Evolutionary conservation across 2,329 filamentous ascomycete species (phyloP), one percentile per base, ranked within the genome.

Genomic region (Fonsecaea monophora): DNA sequence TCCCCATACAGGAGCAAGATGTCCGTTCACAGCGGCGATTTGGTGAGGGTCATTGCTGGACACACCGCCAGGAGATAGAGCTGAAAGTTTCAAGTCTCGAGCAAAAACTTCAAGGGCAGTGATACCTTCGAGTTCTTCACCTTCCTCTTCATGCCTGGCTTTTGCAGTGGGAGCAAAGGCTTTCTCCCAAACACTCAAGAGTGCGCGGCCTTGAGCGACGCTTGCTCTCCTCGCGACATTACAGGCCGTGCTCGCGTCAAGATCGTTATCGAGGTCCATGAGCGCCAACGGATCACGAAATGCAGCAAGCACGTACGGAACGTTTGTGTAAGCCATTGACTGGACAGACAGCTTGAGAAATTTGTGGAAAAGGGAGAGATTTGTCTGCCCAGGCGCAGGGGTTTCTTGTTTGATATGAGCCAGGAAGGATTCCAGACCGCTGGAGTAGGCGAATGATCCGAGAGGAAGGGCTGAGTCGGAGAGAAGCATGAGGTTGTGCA

Each of bases 401-500:
- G 78, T 75, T n/a, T 77, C 72, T 21, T 75, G 72, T 65, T 82
- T 82, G 68, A 81, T 77, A 74, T 89, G 87, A 2, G 85, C 86
- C 60, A 89, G 83, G 73, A 86, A 89, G 21, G 87, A 89, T 75
- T 89, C 87, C 18, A 89, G 79, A 4, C 87, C 87, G 73, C 82
- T 86, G 75, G 85, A 87, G 78, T 89, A 89, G 69, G 87, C 87
- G 74, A 89, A 89, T 0, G 87, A 88, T 54, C 87, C 87, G 1
- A 89, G 78, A 0, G 87, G 87, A 1, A 89, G 82, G 18, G 87
- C 87, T 21, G 87, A 89, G 77, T 89, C 87, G 60, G 87, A 85
- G 34, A 89, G 83, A 15, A 89, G 81, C 53, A 89, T 82, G 10
- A 89, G 81, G 32, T 72, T 72, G 66, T 72, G 70, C 8, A 67